Evolutionary conservation across 2,329 filamentous ascomycete genomes (phyloP), one percentile per base, ranked within the genome.

Genomic region (Penicillium sclerotiorum): DNA sequence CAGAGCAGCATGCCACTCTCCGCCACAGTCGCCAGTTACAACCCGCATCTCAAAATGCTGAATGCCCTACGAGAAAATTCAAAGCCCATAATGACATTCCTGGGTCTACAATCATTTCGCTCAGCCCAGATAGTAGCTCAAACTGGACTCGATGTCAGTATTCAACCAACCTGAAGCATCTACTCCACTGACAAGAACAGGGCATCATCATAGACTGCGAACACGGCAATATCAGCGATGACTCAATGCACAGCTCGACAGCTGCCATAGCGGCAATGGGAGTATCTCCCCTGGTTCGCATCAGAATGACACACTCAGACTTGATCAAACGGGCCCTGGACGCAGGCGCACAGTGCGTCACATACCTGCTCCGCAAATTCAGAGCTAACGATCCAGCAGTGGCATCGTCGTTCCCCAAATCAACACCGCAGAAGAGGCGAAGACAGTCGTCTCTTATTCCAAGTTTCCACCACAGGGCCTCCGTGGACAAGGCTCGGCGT

Each of bases 351-450:
- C 62, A 64, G 57, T 59, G 25, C 52, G 56, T 46, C 2, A 17
- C 9, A 7, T 25, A 42, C 28, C 18, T n/a, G 15, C 11, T 11
- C 20, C 15, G 15, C 22, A 8, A 41, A 9, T 15, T 21, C n/a
- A 23, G 3, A 20, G 23, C 25, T 47, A 32, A 44, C 11, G 4
- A 27, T 17, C 49, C 12, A 47, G 49, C 8, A 52, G 82, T 21
- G 81, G 81, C 77, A 83, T 61, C 23, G 40, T 60, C 20, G 61
- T 65, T 0, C 63, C 61, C 3, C 61, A 63, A 41, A 59, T 67
- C 52, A 80, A 83, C 51, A 78, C 77, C 0, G 80, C 83, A 1
- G 78, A 79, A 18, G 80, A 65, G 45, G 63, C 57, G 8, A 22
- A 37, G 9, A n/a, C 40, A 2, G 40, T 67, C n/a, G 62, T 67